Conservation (phyloP, 768 basidiomycete species). For the Calocybe indica region DNA sequence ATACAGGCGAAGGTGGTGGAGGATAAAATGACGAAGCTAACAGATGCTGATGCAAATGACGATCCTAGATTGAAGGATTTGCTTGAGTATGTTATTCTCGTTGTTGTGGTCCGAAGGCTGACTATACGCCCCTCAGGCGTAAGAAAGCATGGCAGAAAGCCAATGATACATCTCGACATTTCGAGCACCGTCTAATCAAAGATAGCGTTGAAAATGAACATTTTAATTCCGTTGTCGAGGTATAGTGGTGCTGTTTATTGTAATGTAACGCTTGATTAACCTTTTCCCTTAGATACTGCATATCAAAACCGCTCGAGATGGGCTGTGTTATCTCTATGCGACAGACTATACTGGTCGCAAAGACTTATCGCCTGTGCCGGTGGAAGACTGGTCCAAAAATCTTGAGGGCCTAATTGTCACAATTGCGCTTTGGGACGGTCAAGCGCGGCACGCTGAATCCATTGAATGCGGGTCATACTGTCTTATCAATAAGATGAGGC, state of each 20-base stretch:
- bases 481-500: slow-evolving; percentile 43
- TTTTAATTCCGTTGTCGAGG: slow-evolving; percentile 58
- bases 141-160: slow-evolving; percentile 37
- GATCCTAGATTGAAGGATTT: slow-evolving; percentile 39
- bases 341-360: slow-evolving; percentile 61
- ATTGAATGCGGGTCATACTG: slow-evolving; percentile 37
- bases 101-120: slow-evolving; percentile 3
- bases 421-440: slow-evolving; percentile 44
- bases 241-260: slow-evolving; percentile 13
- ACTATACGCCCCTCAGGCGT: slow-evolving; percentile 29
- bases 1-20: slow-evolving; percentile 50
- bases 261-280: neutral
- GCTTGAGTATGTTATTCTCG: slow-evolving; percentile 36
- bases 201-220: slow-evolving; percentile 36
- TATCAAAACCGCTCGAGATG: slow-evolving; percentile 22
- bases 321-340: slow-evolving; percentile 41
- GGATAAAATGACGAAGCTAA: slow-evolving; percentile 37
- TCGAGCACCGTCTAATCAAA: slow-evolving; percentile 41
- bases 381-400: slow-evolving; percentile 33
- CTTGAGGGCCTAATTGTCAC: slow-evolving; percentile 47
- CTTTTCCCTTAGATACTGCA: slow-evolving; percentile 39
- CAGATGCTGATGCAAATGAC: slow-evolving; percentile 27
- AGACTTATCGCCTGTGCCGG: slow-evolving; percentile 19
- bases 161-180: slow-evolving; percentile 19
- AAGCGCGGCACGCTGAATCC: slow-evolving; percentile 31